A percentile compares a stretch with the other conserved stretches of the same genome.
phyloP scores from a whole-genome alignment of 306 rosid species.

The Cucurbita ficifolia region DNA sequence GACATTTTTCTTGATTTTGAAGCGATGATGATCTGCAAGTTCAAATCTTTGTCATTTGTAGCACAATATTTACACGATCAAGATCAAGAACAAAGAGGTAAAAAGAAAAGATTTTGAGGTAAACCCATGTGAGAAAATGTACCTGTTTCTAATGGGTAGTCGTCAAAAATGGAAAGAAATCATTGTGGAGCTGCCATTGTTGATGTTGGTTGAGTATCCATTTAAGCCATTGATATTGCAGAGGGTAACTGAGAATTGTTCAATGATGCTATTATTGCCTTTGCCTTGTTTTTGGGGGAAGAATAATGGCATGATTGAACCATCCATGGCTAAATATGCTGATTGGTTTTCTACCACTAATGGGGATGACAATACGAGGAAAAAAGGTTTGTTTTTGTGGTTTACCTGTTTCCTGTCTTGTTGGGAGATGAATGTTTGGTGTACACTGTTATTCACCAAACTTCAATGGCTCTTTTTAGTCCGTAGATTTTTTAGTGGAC shows the following conservation, averaged over 20 bases:
- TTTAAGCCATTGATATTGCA: background rate
- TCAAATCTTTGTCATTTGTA: background rate
- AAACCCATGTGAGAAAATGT: background rate
- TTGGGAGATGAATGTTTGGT: background rate
- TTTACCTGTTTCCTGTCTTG: background rate
- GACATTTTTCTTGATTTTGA: too few species aligned
- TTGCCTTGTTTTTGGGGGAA: background rate
- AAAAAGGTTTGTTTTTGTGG: background rate
- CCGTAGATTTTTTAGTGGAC: background rate
- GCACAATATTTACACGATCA: too few species aligned
- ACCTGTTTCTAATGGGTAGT: background rate
- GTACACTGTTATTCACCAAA: background rate
- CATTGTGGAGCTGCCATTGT: background rate
- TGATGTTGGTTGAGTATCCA: background rate
- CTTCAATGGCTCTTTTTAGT: background rate
- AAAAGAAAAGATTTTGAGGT: background rate
- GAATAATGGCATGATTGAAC: background rate
- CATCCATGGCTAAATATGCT: background rate
- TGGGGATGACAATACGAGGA: background rate
- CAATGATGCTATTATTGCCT: background rate
- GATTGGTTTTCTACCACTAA: background rate
- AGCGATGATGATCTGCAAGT: background rate
- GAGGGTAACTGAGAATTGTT: background rate
- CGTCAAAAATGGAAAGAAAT: too few species aligned
- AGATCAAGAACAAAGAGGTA: too few species aligned